Evolutionary conservation across 208 protist genomes (phyloP), one percentile per base, ranked within the genome.

Genomic region (Trypanosoma boissoni): DNA sequence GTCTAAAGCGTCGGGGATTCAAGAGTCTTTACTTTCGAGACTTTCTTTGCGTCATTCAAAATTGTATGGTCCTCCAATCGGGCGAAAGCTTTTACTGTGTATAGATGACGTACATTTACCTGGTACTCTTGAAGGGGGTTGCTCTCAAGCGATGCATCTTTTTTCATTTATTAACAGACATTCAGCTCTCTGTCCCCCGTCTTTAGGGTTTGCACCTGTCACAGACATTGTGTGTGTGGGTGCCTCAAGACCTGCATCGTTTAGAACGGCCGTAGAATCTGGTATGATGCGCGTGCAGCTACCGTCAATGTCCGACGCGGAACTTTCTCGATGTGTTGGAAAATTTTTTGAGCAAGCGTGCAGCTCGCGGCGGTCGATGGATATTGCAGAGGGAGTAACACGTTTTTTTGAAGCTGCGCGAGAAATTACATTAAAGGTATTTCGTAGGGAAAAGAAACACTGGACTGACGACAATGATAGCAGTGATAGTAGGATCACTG

Each of bases 91-190:
- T n/a, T 72, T 92, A 2, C 68, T 95, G 26, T 91, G 80, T 68
- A 82, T 95, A 24, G 88, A 95, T 52, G 88, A 95, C 71, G 64
- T 92, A n/a, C 78, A 92, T 58, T 57, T 92, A 29, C 72, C 72
- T 7, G 73, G 58, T 16, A 21, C 39, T 21, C 31, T 61, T 12
- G 60, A 64, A 23, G 34, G 44, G 2, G 37, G 41, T 32, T 58
- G 43, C 29, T 74, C 78, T 8, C 49, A 78, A 16, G 76, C 72
- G 7, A 74, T 77, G 26, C 45, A 56, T 64, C 59, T 95, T 26
- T 80, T 91, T 32, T 72, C 76, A 7, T 91, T 84, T 60, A 86
- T 81, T 67, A 61, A 80, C 36, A 79, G 80, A 52, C 78, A 81
- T 56, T 48, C 55, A 10, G 80, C 80, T 6, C 74, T 95, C 42